phyloP scores from a whole-genome alignment of 129 eudicot genomes.

The Oenanthe sinensis region DNA sequence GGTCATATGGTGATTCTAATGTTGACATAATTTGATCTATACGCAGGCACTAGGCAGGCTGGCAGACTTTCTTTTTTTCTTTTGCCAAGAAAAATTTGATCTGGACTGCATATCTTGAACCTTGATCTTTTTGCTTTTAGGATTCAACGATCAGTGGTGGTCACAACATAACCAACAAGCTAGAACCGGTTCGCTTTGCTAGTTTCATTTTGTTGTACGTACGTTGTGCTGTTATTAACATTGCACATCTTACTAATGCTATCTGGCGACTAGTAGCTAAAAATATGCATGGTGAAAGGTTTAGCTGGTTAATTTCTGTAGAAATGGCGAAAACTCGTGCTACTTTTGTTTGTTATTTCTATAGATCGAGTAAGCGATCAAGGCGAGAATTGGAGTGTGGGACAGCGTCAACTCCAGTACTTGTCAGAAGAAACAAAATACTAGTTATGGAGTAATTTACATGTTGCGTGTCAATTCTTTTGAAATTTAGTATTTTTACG shows the following conservation, averaged over 20 bases:
- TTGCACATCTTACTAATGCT: constrained; percentile 14
- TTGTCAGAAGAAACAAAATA: neutral
- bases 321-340: neutral
- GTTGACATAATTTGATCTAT: neutral
- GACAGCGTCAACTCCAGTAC: neutral
- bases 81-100: constrained; percentile 32
- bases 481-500: no score
- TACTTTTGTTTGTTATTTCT: neutral
- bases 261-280: no score
- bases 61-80: constrained; percentile 3
- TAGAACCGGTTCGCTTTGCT: constrained; percentile 19
- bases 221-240: constrained; percentile 11
- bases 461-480: no score
- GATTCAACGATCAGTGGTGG: neutral
- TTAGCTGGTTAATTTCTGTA: no score
- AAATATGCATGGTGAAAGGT: no score
- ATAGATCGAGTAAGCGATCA: neutral
- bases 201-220: constrained; percentile 36
- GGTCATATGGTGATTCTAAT: no score
- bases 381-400: neutral
- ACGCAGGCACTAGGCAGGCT: neutral
- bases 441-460: neutral
- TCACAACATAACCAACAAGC: constrained; percentile 15
- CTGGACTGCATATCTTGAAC: constrained; percentile 29
- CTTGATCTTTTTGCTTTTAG: constrained; percentile 19